A percentile compares a stretch with the other conserved stretches of the same genome.
phyloP scores from a whole-genome alignment of 495 filamentous ascomycete species.

The Poronia punctata region DNA sequence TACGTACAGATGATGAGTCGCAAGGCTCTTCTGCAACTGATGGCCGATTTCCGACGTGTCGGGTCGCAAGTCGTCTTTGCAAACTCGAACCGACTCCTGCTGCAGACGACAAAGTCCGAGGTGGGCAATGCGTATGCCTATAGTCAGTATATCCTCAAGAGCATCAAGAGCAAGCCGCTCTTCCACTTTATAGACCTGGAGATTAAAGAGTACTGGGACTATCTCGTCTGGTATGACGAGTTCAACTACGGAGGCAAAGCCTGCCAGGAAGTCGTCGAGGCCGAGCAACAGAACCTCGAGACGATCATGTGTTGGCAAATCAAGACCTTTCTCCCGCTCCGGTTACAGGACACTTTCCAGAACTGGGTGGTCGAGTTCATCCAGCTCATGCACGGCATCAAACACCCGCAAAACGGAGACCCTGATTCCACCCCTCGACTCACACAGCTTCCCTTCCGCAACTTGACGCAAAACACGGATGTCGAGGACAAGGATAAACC shows the following conservation, averaged over 20 bases:
- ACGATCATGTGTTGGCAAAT: conserved; percentile 99
- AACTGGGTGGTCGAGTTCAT: conserved; percentile 94
- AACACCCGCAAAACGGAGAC: conserved; percentile 52
- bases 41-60: conserved; percentile 93
- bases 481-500: conserved; percentile 51
- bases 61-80: conserved; percentile 92
- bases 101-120: conserved; percentile 94
- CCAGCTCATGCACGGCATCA: conserved; percentile 83
- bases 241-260: conserved; percentile 97
- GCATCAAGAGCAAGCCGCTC: conserved; percentile 85
- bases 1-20: conserved; percentile 98
- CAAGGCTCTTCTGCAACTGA: conserved; percentile 92
- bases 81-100: conserved; percentile 75
- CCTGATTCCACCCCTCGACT: conserved; percentile 57
- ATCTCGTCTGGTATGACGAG: conserved; percentile 98
- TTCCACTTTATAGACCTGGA: conserved; percentile 98
- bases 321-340: conserved; percentile 71
- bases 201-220: conserved; percentile 99
- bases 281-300: conserved; percentile 77
- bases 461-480: conserved; percentile 42
- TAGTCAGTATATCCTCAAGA: conserved; percentile 93
- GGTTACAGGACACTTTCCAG: conserved; percentile 78
- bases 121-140: conserved; percentile 97
- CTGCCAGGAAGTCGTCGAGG: conserved; percentile 72
- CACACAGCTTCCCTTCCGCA: conserved; percentile 63